Conservation (phyloP, 441 rosid species). For the Populus hybrid region DNA sequence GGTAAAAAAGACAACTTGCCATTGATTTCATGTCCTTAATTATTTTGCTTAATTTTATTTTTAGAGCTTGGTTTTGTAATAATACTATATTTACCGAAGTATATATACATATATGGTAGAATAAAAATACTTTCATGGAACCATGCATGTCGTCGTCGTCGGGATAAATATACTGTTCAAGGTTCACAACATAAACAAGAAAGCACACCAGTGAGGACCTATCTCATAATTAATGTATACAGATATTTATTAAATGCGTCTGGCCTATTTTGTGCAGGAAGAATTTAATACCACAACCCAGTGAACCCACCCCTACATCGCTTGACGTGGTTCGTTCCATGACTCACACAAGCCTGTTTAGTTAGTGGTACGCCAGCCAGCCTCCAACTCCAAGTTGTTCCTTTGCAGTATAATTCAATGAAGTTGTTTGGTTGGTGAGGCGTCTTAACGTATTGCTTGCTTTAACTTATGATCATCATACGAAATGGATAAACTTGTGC, state of each 20-base stretch:
- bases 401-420: not conserved
- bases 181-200: no score
- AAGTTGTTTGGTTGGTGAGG: not conserved
- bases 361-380: not conserved
- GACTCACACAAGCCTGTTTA: not conserved
- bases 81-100: no score
- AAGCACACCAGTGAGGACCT: no score
- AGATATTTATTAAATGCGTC: not conserved
- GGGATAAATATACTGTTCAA: no score
- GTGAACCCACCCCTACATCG: not conserved
- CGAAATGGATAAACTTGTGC: not conserved
- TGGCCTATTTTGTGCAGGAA: not conserved
- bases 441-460: not conserved
- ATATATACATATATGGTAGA: no score
- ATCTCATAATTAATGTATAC: not conserved
- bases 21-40: no score
- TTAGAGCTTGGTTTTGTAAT: no score
- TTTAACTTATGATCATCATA: not conserved
- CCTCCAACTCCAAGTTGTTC: not conserved
- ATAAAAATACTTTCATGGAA: no score
- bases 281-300: not conserved
- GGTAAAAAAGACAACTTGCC: no score
- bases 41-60: no score
- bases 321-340: not conserved
- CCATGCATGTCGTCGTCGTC: no score